phyloP scores from a whole-genome alignment of 2,329 filamentous ascomycete species.

The Arthroderma sp. region DNA sequence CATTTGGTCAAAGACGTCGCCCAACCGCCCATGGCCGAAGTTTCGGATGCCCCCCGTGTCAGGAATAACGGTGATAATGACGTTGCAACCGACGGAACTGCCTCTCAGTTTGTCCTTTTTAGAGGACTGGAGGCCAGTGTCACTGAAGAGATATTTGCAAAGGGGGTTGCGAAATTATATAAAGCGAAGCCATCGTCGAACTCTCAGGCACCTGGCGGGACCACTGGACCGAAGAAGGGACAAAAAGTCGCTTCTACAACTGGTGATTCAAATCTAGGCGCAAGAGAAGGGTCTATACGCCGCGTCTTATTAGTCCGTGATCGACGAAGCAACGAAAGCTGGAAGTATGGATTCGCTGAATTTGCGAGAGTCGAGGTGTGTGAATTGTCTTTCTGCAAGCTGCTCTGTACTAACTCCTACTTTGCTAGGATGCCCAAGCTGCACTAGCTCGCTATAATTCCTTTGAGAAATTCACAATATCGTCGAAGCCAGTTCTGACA shows the following conservation, averaged over 20 bases:
- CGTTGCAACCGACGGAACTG: constrained; percentile 41
- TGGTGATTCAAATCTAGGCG: constrained; percentile 51
- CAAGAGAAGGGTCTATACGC: constrained; percentile 59
- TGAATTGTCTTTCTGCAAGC: background rate
- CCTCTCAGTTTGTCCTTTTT: constrained; percentile 65
- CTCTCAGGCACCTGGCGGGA: constrained; percentile 23
- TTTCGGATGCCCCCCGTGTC: constrained; percentile 29
- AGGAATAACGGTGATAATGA: constrained; percentile 43
- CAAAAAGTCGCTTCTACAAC: constrained; percentile 43
- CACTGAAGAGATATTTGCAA: constrained; percentile 58
- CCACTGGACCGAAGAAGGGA: constrained; percentile 30
- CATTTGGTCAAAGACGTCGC: too few species aligned
- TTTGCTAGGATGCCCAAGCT: constrained; percentile 50
- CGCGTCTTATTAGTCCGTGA: constrained; percentile 67
- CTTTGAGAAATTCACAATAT: constrained; percentile 64
- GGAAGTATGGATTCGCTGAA: constrained; percentile 73
- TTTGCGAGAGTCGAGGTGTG: constrained; percentile 55
- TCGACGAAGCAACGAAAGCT: constrained; percentile 55
- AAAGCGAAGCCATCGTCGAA: constrained; percentile 33
- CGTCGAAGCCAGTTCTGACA: constrained; percentile 55
- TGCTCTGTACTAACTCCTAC: background rate
- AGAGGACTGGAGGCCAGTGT: constrained; percentile 57
- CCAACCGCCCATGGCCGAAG: constrained; percentile 21
- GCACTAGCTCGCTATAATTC: constrained; percentile 60
- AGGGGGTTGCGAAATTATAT: constrained; percentile 61